phyloP scores from a whole-genome alignment of 192 early-diverging fungal species.

The Linnemannia hyalina region DNA sequence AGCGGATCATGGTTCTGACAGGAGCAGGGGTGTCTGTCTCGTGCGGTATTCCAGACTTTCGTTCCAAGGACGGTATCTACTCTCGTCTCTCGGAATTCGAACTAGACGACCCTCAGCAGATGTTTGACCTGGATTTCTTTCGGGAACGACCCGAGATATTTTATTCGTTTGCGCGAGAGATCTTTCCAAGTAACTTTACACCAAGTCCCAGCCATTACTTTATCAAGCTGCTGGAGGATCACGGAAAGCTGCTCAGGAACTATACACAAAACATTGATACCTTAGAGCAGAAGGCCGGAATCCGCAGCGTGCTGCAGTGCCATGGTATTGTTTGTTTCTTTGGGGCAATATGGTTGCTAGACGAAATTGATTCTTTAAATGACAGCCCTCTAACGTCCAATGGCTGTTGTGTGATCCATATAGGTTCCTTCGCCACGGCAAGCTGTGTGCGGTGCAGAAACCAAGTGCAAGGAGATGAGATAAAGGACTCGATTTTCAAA shows the following conservation, averaged over 20 bases:
- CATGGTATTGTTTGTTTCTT: slow-evolving; percentile 74
- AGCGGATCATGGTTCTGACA: slow-evolving; percentile 91
- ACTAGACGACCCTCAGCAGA: slow-evolving; percentile 92
- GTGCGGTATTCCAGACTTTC: slow-evolving; percentile 97
- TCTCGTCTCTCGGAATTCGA: slow-evolving; percentile 88
- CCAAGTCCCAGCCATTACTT: slow-evolving; percentile 92
- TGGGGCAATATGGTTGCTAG: neutral
- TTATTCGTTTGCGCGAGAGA: slow-evolving; percentile 94
- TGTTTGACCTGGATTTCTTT: slow-evolving; percentile 97
- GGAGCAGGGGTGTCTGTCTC: slow-evolving; percentile 94
- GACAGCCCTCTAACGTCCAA: neutral
- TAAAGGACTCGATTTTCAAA: slow-evolving; percentile 84
- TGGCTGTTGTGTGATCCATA: neutral
- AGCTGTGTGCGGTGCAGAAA: slow-evolving; percentile 92
- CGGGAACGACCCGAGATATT: slow-evolving; percentile 89
- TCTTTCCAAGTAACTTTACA: slow-evolving; percentile 89
- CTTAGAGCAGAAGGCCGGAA: slow-evolving; percentile 89
- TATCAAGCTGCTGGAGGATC: slow-evolving; percentile 87
- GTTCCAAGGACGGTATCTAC: slow-evolving; percentile 95
- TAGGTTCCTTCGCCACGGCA: slow-evolving; percentile 93
- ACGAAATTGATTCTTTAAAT: neutral
- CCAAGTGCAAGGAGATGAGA: slow-evolving; percentile 79
- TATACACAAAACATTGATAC: slow-evolving; percentile 99
- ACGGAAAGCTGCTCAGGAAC: slow-evolving; percentile 88
- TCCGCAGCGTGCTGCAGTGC: slow-evolving; percentile 86